Percentiles rank a stretch among this genome's conserved stretches.
Conservation (phyloP, 768 basidiomycete genomes). For the Russula sp. region DNA sequence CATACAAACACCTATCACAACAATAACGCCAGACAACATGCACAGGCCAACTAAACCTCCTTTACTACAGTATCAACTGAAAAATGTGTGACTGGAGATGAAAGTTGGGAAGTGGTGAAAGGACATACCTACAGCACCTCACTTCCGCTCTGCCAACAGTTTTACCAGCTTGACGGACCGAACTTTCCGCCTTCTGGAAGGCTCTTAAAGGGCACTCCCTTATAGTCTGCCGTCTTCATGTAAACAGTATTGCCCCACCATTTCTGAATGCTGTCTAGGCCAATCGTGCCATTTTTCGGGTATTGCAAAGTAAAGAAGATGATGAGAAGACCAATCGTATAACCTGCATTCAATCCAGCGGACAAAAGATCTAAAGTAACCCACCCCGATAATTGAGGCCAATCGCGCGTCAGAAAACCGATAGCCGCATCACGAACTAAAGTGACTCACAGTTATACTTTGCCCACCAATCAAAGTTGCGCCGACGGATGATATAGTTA, state of each 20-base stretch:
- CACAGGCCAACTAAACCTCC: too few species aligned
- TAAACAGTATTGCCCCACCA: slow-evolving; percentile 71
- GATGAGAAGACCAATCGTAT: slow-evolving; percentile 53
- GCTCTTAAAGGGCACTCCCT: slow-evolving; percentile 23
- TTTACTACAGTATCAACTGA: too few species aligned
- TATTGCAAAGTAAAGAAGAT: slow-evolving; percentile 64
- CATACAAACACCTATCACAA: too few species aligned
- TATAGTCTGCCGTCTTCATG: slow-evolving; percentile 36
- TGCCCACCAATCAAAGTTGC: slow-evolving; percentile 42
- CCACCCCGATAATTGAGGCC: too few species aligned
- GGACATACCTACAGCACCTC: too few species aligned
- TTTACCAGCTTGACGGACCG: slow-evolving; percentile 26
- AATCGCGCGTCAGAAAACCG: not conserved
- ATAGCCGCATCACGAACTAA: not conserved
- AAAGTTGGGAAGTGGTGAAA: too few species aligned
- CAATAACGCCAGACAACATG: too few species aligned
- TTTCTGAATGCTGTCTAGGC: slow-evolving; percentile 46
- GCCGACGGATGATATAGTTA: slow-evolving; percentile 41
- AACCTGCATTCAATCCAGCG: slow-evolving; percentile 66
- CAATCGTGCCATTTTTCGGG: slow-evolving; percentile 59
- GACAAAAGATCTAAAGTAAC: slow-evolving; percentile 55
- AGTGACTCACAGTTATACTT: slow-evolving; percentile 40
- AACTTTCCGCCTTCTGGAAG: slow-evolving; percentile 19
- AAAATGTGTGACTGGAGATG: too few species aligned
- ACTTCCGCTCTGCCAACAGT: not conserved